Percentiles rank a stretch among this genome's conserved stretches.
These are phyloP conservation scores for Mycena epipterygia DNA, from an alignment of 768 basidiomycete species.

Conservation along the genomic window DNA sequence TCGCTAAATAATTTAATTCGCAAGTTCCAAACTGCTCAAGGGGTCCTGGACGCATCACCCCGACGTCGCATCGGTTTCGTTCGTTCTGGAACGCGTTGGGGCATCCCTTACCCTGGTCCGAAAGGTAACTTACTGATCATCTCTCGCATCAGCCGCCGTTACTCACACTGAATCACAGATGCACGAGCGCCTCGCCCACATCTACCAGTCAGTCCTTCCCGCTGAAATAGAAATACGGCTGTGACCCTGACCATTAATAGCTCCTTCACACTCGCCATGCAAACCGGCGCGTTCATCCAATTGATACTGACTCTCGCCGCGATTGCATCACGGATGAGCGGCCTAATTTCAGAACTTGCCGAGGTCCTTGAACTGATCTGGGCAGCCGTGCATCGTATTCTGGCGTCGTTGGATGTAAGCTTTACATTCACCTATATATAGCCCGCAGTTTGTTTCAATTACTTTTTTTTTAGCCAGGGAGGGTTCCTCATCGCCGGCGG, in stretches of 20 bases:
- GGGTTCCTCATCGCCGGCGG: not conserved
- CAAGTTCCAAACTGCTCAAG: constrained; percentile 67
- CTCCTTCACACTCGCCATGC: constrained; percentile 73
- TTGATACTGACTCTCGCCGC: constrained; percentile 73
- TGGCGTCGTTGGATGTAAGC: constrained; percentile 50
- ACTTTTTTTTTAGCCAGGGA: constrained; percentile 18
- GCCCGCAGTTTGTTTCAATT: too few relatives aligned
- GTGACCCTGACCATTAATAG: constrained; percentile 49
- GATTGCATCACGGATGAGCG: constrained; percentile 69
- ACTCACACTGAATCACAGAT: constrained; percentile 52
- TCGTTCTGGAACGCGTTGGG: constrained; percentile 51
- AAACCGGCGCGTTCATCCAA: constrained; percentile 81
- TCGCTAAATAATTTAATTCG: constrained; percentile 12
- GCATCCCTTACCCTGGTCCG: constrained; percentile 55
- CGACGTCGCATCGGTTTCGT: constrained; percentile 48
- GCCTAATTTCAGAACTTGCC: constrained; percentile 59
- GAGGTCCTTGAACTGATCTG: constrained; percentile 51
- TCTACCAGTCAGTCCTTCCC: constrained; percentile 62
- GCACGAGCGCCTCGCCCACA: constrained; percentile 58
- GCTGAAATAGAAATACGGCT: not conserved
- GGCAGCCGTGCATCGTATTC: constrained; percentile 44
- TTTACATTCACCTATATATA: too few relatives aligned
- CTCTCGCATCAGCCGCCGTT: not conserved
- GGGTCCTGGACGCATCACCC: constrained; percentile 78
- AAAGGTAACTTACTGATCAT: constrained; percentile 53